phyloP scores from a whole-genome alignment of 257 asterid genomes.

The Solanum sparsipilum region DNA sequence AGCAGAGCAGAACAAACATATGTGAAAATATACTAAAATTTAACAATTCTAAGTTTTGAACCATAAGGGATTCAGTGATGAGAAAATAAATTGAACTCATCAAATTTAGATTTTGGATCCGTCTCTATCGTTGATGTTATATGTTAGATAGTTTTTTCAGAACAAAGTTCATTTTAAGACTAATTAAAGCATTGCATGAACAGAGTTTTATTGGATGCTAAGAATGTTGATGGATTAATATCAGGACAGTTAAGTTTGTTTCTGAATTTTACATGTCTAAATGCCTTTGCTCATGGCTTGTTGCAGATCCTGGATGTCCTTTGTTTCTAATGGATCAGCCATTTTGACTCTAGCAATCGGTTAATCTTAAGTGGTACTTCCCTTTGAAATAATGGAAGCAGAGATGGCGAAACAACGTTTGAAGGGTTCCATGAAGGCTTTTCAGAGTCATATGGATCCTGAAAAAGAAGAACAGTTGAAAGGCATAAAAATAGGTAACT shows the following conservation, averaged over 20 bases:
- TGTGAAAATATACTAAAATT: neutral
- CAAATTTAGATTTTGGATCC: neutral
- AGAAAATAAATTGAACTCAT: neutral
- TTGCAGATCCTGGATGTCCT: neutral
- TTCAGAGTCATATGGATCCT: slow-evolving; percentile 47
- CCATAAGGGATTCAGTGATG: neutral
- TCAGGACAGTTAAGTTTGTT: neutral
- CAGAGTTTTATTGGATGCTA: neutral
- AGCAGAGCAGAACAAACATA: neutral
- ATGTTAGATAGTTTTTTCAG: neutral
- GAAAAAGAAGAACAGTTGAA: slow-evolving; percentile 53
- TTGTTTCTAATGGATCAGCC: neutral
- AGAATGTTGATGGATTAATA: neutral
- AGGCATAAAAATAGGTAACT: slow-evolving; percentile 52
- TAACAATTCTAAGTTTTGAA: neutral
- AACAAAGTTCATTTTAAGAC: neutral
- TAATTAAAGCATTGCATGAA: neutral
- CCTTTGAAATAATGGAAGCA: neutral
- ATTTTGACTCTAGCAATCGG: neutral
- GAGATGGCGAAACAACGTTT: slow-evolving; percentile 27
- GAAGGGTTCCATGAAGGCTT: slow-evolving; percentile 34
- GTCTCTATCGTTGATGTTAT: neutral
- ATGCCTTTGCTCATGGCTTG: neutral
- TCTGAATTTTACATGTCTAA: too few relatives aligned
- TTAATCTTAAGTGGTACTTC: neutral